Conservation (phyloP, 176 grass and related monocot genomes). For the Carex kokanica region DNA sequence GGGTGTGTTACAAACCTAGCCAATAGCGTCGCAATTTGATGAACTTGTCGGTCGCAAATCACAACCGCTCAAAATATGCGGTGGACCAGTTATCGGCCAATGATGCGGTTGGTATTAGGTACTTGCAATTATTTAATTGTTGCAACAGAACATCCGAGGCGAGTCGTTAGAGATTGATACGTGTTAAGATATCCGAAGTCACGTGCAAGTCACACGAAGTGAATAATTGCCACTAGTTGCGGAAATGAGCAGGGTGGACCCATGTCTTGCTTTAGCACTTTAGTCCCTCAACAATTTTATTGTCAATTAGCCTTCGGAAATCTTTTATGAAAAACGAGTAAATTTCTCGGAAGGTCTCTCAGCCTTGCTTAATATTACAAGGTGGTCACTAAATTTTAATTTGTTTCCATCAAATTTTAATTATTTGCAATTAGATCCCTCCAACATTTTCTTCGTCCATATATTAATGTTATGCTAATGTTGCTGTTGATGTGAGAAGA, state of each 20-base stretch:
- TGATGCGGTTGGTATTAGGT: neutral
- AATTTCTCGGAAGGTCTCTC: neutral
- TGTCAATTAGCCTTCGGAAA: neutral
- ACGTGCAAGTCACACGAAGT: constrained; percentile 8
- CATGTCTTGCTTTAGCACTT: neutral
- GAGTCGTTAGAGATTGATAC: neutral
- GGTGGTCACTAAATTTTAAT: neutral
- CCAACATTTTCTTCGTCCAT: no score
- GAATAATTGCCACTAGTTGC: constrained; percentile 1
- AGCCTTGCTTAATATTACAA: neutral
- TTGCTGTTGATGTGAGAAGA: neutral
- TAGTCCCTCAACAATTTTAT: neutral
- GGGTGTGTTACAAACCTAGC: neutral
- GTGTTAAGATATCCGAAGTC: neutral
- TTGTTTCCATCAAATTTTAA: neutral
- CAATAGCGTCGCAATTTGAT: neutral
- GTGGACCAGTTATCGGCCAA: neutral
- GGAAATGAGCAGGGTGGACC: neutral
- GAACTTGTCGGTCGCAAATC: neutral
- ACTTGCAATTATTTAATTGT: neutral
- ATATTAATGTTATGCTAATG: no score
- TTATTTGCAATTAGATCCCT: neutral
- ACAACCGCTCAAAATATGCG: neutral
- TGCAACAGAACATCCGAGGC: neutral
- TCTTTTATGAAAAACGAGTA: neutral